A percentile compares a stretch with the other conserved stretches of the same genome.
Evolutionary conservation across 1,284 basidiomycete species (phyloP).

Genomic region (Neolentinus lepideus): DNA sequence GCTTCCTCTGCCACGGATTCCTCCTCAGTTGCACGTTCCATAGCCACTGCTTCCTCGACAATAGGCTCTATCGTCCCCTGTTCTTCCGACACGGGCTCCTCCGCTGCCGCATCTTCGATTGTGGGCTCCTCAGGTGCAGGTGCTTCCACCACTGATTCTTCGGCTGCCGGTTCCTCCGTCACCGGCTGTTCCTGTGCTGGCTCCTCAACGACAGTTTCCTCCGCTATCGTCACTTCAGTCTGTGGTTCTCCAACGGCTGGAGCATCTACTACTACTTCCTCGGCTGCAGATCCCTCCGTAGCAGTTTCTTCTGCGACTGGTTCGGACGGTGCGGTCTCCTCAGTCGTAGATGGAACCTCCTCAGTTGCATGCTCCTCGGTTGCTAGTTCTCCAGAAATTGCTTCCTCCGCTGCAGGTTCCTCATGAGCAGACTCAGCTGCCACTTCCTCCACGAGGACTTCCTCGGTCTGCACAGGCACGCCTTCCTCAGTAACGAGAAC

Average conservation of each 20-base stretch:
- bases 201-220: background rate
- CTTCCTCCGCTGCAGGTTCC: background rate
- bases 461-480: background rate
- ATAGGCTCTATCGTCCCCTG: too few species aligned
- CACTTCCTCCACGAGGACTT: background rate
- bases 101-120: background rate
- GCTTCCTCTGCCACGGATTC: constrained; percentile 1
- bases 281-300: too few species aligned
- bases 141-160: background rate
- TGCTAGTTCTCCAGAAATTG: background rate
- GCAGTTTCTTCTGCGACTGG: too few species aligned
- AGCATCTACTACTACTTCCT: background rate
- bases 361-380: background rate
- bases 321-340: too few species aligned
- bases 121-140: background rate
- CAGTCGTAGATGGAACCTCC: background rate
- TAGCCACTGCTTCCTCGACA: background rate
- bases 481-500: background rate
- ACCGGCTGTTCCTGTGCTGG: background rate
- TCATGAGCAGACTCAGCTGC: background rate
- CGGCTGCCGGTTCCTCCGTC: background rate
- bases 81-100: background rate
- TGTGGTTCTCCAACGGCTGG: background rate
- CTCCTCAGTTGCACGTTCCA: background rate
- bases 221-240: background rate